Percentiles rank a stretch among this genome's conserved stretches.
Conservation (phyloP, 2,329 filamentous ascomycete species). For the Penicillium griseofulvum region DNA sequence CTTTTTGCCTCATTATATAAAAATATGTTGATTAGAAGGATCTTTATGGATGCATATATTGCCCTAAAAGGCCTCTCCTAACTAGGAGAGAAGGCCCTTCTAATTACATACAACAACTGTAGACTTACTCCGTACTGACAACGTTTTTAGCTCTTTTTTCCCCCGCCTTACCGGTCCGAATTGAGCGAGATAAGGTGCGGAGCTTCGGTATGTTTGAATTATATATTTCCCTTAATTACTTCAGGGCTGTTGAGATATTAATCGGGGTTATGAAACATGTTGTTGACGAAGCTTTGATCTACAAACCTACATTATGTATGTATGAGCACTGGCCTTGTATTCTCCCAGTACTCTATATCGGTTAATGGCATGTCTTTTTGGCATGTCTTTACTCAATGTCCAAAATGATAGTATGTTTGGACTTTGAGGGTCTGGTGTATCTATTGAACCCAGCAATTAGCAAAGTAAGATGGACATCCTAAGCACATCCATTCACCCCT, state of each 20-base stretch:
- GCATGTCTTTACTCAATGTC: not conserved
- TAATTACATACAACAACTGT: no score
- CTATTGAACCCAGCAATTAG: no score
- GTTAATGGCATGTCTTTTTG: not conserved
- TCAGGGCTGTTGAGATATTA: not conserved
- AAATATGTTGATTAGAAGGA: not conserved
- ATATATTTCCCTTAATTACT: not conserved
- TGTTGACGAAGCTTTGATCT: no score
- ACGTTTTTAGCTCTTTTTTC: not conserved
- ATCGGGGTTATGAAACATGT: not conserved
- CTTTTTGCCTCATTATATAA: not conserved
- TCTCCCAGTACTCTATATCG: not conserved
- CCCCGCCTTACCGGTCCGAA: not conserved
- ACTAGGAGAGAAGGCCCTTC: no score
- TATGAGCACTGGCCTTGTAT: not conserved
- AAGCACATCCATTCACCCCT: not conserved
- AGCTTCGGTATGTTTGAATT: not conserved
- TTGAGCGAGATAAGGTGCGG: not conserved
- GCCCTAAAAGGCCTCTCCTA: not conserved
- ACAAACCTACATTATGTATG: no score
- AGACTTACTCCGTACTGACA: not conserved
- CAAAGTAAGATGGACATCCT: no score
- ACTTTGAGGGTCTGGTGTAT: not conserved
- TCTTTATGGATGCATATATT: not conserved
- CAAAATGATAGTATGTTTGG: not conserved